These are phyloP conservation scores for Ophiostoma sp. DNA, from an alignment of 2,329 filamentous ascomycete species.

Conservation along the genomic window DNA sequence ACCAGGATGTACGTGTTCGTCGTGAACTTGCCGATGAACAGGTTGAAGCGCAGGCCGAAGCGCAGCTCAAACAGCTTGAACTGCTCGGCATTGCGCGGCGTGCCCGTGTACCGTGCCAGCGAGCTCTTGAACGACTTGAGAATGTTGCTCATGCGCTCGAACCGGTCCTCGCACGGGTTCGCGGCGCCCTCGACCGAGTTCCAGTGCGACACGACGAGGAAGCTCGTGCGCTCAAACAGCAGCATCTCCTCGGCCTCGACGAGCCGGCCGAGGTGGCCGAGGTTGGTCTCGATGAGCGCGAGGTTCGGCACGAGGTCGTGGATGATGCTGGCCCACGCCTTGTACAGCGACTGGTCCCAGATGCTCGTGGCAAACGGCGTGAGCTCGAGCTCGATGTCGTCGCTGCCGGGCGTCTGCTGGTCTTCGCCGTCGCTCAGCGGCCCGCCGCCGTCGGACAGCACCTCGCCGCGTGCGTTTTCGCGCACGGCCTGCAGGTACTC, in stretches of 20 bases:
- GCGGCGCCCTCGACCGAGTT: constrained; percentile 65
- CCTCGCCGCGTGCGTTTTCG: constrained; percentile 29
- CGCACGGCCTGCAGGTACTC: constrained; percentile 45
- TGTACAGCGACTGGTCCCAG: constrained; percentile 97
- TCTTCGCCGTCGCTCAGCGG: constrained; percentile 28
- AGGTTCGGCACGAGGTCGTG: constrained; percentile 97
- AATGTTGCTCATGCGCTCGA: constrained; percentile 92
- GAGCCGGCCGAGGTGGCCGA: constrained; percentile 73
- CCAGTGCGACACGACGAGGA: constrained; percentile 91
- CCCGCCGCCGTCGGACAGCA: constrained; percentile 10
- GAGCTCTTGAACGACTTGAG: constrained; percentile 97
- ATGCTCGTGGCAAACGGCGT: constrained; percentile 93
- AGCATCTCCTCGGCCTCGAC: constrained; percentile 92
- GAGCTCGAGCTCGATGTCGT: constrained; percentile 53
- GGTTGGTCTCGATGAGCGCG: constrained; percentile 76
- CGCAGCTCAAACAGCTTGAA: constrained; percentile 79
- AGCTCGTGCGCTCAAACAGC: constrained; percentile 91
- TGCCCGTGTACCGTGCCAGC: constrained; percentile 68
- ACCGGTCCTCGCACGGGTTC: constrained; percentile 88
- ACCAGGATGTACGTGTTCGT: constrained; percentile 97
- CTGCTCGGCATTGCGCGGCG: constrained; percentile 74
- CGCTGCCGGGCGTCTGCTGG: constrained; percentile 13
- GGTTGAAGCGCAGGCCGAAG: constrained; percentile 70
- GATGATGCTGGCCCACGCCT: constrained; percentile 96
- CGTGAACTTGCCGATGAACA: constrained; percentile 92